Percentiles rank a stretch among this genome's conserved stretches.
Conservation (phyloP, 2,329 filamentous ascomycete species). For the Fusarium caatingaense region DNA sequence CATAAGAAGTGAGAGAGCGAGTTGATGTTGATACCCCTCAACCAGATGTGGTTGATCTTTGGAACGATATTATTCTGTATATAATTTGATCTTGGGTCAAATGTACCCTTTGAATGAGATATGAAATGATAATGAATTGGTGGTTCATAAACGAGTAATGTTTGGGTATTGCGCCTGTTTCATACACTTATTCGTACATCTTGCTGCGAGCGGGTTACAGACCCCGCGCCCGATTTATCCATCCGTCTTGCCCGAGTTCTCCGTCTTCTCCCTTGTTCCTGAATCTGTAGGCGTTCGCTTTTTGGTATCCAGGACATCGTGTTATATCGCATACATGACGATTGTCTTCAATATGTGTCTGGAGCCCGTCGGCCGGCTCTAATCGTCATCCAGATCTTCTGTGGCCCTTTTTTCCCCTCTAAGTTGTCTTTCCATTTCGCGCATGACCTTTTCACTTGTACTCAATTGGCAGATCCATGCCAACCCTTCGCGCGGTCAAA, state of each 20-base stretch:
- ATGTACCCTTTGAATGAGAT: conserved; percentile 27
- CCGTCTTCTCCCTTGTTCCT: background rate
- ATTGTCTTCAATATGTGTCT: background rate
- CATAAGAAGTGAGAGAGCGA: conserved; percentile 2
- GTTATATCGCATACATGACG: background rate
- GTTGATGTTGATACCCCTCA: conserved; percentile 48
- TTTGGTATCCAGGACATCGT: background rate
- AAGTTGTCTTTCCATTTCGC: background rate
- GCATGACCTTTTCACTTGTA: conserved; percentile 46
- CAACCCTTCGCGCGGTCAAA: conserved; percentile 86
- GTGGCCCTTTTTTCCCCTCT: background rate
- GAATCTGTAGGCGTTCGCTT: background rate
- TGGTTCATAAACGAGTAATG: conserved; percentile 13
- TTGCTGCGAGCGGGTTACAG: background rate
- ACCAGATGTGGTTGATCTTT: conserved; percentile 30
- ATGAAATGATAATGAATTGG: conserved; percentile 31
- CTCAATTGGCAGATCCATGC: conserved; percentile 85
- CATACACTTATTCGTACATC: conserved; percentile 40
- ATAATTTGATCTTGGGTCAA: conserved; percentile 31
- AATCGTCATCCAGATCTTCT: background rate
- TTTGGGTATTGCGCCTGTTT: conserved; percentile 30
- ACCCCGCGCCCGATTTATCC: background rate
- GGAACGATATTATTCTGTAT: conserved; percentile 38
- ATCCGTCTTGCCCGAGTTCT: background rate
- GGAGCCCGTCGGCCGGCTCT: background rate